A percentile compares a stretch with the other conserved stretches of the same genome.
These are phyloP conservation scores for Penicillium sp. DNA, from an alignment of 2,329 filamentous ascomycete species.

Conservation along the genomic window DNA sequence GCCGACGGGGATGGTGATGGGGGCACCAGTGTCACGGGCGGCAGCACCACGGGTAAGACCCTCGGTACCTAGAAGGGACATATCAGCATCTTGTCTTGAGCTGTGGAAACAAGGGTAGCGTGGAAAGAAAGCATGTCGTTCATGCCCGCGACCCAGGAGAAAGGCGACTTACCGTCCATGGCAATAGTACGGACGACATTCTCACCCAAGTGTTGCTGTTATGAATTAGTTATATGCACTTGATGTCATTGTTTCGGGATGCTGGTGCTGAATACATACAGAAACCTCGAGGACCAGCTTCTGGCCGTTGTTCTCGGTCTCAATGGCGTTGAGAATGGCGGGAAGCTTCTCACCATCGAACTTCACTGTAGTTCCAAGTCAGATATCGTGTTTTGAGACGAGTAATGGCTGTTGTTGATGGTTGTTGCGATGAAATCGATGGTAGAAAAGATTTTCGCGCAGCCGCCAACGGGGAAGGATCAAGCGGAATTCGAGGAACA, in stretches of 20 bases:
- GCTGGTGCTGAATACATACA: constrained; percentile 62
- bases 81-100: constrained; percentile 25
- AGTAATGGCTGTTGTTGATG: constrained; percentile 36
- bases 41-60: constrained; percentile 94
- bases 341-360: constrained; percentile 94
- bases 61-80: constrained; percentile 77
- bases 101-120: constrained; percentile 8
- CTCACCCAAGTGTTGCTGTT: constrained; percentile 98
- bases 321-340: constrained; percentile 95
- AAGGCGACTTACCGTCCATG: constrained; percentile 84
- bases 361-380: constrained; percentile 72
- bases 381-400: constrained; percentile 32
- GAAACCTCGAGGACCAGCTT: constrained; percentile 97
- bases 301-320: constrained; percentile 87
- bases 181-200: constrained; percentile 99
- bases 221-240: constrained; percentile 28
- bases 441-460: constrained; percentile 50
- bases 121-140: neutral
- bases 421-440: constrained; percentile 42
- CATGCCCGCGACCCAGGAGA: constrained; percentile 9
- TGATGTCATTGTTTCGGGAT: constrained; percentile 22
- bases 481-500: constrained; percentile 46
- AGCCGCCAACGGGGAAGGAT: constrained; percentile 28
- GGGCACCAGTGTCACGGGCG: constrained; percentile 85
- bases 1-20: constrained; percentile 97